Evolutionary conservation across 768 basidiomycete genomes (phyloP), one percentile per base, ranked within the genome.

Genomic region (Amanita pseudoporphyria): DNA sequence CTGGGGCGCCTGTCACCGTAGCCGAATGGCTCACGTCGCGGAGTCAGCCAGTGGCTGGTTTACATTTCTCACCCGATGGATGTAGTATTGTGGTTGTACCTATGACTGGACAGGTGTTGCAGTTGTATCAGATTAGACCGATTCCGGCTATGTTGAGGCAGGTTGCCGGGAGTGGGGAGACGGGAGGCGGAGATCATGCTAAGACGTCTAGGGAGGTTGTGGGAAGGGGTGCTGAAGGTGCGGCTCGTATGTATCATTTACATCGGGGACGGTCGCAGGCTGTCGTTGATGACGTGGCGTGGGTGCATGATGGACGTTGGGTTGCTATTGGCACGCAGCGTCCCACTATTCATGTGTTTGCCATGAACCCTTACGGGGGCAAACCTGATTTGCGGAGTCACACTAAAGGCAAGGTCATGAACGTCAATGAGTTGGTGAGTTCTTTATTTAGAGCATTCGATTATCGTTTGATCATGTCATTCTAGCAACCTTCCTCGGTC

Each of bases 281-380:
- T 5, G 64, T 77, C 4, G 73, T 91, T 12, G 77, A 81, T 47
- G 64, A 64, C 10, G 64, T 83, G 10, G 66, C 64, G 21, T 80
- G 78, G 73, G 71, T 72, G 6, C 47, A 54, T 6, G 82, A 83
- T 57, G 82, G 81, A 12, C 63, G 81, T 31, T 90, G 84, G 84
- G 62, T 80, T 14, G 87, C 78, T 2, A 63, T 88, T 31, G 77
- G 72, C n/a, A 87, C 82, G 33, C 58, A 68, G 58, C 80, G 80
- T 55, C 62, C 79, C 50, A 84, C 79, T 0, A 64, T 82, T 18
- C 87, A 91, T 64, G 65, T 90, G 0, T 91, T 88, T 58, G 77
- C 82, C 6, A 69, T 82, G 6, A 85, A 89, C 60, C 87, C 87
- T 3, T 82, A 82, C 51, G 89, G 87, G 1, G 84, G 89, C 3